These are phyloP conservation scores for Trichoderma erinaceum DNA, from an alignment of 495 filamentous ascomycete species.

Conservation along the genomic window DNA sequence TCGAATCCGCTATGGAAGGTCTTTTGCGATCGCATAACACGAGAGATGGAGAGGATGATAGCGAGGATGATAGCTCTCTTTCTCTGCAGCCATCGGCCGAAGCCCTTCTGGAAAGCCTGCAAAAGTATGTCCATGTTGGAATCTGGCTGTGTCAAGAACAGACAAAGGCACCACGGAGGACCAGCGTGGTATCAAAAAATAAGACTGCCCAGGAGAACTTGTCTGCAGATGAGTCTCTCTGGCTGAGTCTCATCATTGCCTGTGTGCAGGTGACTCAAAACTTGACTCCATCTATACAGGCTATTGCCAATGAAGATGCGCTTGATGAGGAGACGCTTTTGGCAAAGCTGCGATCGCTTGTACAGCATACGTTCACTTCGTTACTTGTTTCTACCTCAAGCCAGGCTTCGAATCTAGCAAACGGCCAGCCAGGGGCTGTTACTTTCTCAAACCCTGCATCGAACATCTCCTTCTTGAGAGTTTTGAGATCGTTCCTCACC, in stretches of 20 bases:
- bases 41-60: slow-evolving; percentile 45
- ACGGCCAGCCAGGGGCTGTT: background rate
- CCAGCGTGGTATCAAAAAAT: slow-evolving; percentile 18
- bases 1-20: slow-evolving; percentile 73
- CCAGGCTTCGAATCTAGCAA: slow-evolving; percentile 25
- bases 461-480: slow-evolving; percentile 77
- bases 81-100: slow-evolving; percentile 43
- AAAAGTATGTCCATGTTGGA: slow-evolving; percentile 85
- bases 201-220: slow-evolving; percentile 47
- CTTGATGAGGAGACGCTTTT: slow-evolving; percentile 54
- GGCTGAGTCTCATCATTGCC: slow-evolving; percentile 84
- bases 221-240: slow-evolving; percentile 71
- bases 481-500: slow-evolving; percentile 84
- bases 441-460: slow-evolving; percentile 28
- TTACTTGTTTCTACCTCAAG: slow-evolving; percentile 65
- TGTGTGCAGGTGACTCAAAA: slow-evolving; percentile 72
- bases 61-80: slow-evolving; percentile 38
- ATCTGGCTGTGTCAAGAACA: slow-evolving; percentile 95
- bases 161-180: slow-evolving; percentile 53
- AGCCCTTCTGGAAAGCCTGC: slow-evolving; percentile 65
- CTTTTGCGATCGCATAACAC: slow-evolving; percentile 50
- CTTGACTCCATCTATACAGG: slow-evolving; percentile 32
- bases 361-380: slow-evolving; percentile 86
- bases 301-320: background rate
- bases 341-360: slow-evolving; percentile 60